Conservation (phyloP, 2,329 filamentous ascomycete species). For the Fusarium udum region DNA sequence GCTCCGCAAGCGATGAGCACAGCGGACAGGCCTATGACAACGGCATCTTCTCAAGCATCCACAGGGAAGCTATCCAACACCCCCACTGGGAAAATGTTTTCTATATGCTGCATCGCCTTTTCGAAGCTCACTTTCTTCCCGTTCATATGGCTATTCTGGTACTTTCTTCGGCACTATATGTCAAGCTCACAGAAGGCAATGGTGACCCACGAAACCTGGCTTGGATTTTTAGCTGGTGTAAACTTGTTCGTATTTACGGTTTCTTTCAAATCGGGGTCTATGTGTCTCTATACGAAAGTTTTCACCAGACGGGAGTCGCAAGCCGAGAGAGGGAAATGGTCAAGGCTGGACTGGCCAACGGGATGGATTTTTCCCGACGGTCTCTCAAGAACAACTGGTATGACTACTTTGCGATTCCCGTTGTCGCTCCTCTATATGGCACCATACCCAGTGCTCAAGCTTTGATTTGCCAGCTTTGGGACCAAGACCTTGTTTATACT, state of each 20-base stretch:
- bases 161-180: slow-evolving; percentile 69
- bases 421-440: slow-evolving; percentile 75
- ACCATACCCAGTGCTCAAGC: slow-evolving; percentile 74
- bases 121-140: slow-evolving; percentile 77
- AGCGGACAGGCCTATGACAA: slow-evolving; percentile 55
- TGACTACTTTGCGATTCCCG: slow-evolving; percentile 72
- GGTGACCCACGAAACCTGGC: slow-evolving; percentile 62
- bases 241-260: slow-evolving; percentile 66
- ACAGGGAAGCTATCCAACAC: slow-evolving; percentile 59
- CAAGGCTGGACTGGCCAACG: slow-evolving; percentile 69
- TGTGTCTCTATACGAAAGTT: slow-evolving; percentile 73
- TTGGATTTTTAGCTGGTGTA: slow-evolving; percentile 70
- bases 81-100: slow-evolving; percentile 66
- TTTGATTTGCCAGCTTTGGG: slow-evolving; percentile 76
- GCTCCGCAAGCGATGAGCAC: slow-evolving; percentile 51
- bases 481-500: slow-evolving; percentile 72
- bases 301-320: slow-evolving; percentile 69
- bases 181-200: slow-evolving; percentile 61
- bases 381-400: slow-evolving; percentile 63
- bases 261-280: slow-evolving; percentile 71
- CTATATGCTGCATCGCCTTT: slow-evolving; percentile 72
- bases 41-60: slow-evolving; percentile 65
- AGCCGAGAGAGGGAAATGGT: slow-evolving; percentile 73
- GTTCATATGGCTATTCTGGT: slow-evolving; percentile 73
- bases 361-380: slow-evolving; percentile 72